Percentiles rank a stretch among this genome's conserved stretches.
These are phyloP conservation scores for Monosporozyma unispora DNA, from an alignment of 805 yeast species.

Conservation along the genomic window DNA sequence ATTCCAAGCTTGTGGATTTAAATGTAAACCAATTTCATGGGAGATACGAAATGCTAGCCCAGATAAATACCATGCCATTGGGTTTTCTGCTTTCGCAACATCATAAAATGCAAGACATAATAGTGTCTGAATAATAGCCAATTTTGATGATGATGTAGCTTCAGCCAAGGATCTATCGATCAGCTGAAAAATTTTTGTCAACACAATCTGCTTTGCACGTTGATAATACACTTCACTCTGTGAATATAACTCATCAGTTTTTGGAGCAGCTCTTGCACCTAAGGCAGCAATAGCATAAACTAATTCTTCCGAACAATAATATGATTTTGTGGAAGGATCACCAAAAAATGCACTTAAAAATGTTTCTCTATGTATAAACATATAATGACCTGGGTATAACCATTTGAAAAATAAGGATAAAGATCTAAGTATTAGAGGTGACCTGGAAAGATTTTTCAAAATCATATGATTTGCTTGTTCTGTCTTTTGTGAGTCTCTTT, in stretches of 20 bases:
- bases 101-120: slow-evolving; percentile 48
- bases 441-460: slow-evolving; percentile 15
- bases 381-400: slow-evolving; percentile 53
- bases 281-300: slow-evolving; percentile 46
- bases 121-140: slow-evolving; percentile 46
- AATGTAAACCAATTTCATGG: slow-evolving; percentile 49
- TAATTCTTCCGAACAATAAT: slow-evolving; percentile 45
- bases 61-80: slow-evolving; percentile 51
- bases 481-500: slow-evolving; percentile 4
- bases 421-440: slow-evolving; percentile 20
- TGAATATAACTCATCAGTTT: slow-evolving; percentile 25
- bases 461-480: slow-evolving; percentile 8
- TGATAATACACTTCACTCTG: slow-evolving; percentile 37
- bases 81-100: slow-evolving; percentile 45
- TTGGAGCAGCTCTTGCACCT: slow-evolving; percentile 40
- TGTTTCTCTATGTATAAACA: slow-evolving; percentile 51
- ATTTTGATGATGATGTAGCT: slow-evolving; percentile 33
- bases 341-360: slow-evolving; percentile 49
- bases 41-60: slow-evolving; percentile 56
- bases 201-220: slow-evolving; percentile 35
- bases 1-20: slow-evolving; percentile 48
- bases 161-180: slow-evolving; percentile 19
- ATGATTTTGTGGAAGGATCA: slow-evolving; percentile 20
- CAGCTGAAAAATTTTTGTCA: slow-evolving; percentile 32
- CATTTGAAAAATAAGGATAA: slow-evolving; percentile 39